These are phyloP conservation scores for Misopates orontium DNA, from an alignment of 257 asterid species.

Conservation along the genomic window DNA sequence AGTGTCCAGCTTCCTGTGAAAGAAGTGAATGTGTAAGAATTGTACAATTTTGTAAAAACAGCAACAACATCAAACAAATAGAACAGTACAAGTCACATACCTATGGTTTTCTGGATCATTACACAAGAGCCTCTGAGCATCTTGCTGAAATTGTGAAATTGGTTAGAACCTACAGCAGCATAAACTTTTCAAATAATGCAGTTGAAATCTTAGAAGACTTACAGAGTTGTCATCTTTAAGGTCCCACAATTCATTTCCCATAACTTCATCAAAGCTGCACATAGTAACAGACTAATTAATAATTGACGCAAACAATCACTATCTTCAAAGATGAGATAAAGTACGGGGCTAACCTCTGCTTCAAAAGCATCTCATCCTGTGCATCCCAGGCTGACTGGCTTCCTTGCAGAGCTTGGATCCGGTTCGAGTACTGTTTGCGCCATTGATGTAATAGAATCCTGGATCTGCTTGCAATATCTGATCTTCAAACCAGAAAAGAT, in stretches of 20 bases:
- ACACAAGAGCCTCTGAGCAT: slow-evolving; percentile 39
- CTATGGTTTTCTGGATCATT: slow-evolving; percentile 57
- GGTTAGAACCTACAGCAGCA: slow-evolving; percentile 25
- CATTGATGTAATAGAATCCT: slow-evolving; percentile 69
- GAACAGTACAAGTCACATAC: slow-evolving; percentile 38
- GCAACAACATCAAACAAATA: slow-evolving; percentile 17
- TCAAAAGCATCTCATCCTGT: slow-evolving; percentile 80
- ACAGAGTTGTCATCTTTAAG: slow-evolving; percentile 51
- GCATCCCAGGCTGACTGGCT: slow-evolving; percentile 58
- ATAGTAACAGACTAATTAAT: slow-evolving; percentile 29
- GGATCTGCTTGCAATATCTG: slow-evolving; percentile 98
- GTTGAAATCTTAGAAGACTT: slow-evolving; percentile 33
- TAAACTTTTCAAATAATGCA: slow-evolving; percentile 23
- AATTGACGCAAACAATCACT: slow-evolving; percentile 15
- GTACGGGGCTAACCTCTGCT: slow-evolving; percentile 70
- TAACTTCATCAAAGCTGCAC: slow-evolving; percentile 89
- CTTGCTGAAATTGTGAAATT: slow-evolving; percentile 52
- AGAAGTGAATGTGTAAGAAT: slow-evolving; percentile 30
- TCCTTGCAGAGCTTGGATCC: slow-evolving; percentile 59
- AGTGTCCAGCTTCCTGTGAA: slow-evolving; percentile 61
- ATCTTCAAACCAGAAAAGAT: slow-evolving; percentile 77
- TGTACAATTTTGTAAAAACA: slow-evolving; percentile 15
- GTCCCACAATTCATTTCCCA: slow-evolving; percentile 69
- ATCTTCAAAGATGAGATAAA: slow-evolving; percentile 3
- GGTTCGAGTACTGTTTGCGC: slow-evolving; percentile 74